Percentiles rank a stretch among this genome's conserved stretches.
phyloP scores from a whole-genome alignment of 768 basidiomycete species.

The Podaxis sp. region DNA sequence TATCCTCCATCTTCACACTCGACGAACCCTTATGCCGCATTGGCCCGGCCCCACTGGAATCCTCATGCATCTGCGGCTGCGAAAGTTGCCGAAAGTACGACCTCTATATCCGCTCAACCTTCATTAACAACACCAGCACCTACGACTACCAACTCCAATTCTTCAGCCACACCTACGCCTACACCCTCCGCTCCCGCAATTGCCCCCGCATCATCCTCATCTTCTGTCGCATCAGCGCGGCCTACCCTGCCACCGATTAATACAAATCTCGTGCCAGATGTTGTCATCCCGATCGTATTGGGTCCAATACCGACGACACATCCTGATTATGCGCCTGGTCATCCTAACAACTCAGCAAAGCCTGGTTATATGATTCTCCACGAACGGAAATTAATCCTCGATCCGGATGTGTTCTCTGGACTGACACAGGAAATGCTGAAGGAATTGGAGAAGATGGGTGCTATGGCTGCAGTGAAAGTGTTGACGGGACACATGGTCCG shows the following conservation, averaged over 20 bases:
- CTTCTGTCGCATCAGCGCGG: conserved; percentile 8
- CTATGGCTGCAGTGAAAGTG: conserved; percentile 77
- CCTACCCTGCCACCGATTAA: conserved; percentile 17
- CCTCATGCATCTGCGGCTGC: conserved; percentile 27
- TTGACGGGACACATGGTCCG: conserved; percentile 85
- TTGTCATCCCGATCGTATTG: conserved; percentile 76
- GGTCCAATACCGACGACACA: conserved; percentile 70
- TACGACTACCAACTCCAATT: conserved; percentile 15
- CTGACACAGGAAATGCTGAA: conserved; percentile 71
- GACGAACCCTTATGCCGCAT: conserved; percentile 39
- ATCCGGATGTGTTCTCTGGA: conserved; percentile 81
- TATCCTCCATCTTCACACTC: conserved; percentile 26
- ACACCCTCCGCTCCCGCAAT: conserved; percentile 19
- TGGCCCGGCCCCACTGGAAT: conserved; percentile 35
- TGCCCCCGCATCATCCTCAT: conserved; percentile 15
- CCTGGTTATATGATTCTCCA: conserved; percentile 77
- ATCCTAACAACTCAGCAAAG: conserved; percentile 48
- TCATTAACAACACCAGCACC: conserved; percentile 16
- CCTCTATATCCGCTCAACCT: conserved; percentile 23
- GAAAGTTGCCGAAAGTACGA: conserved; percentile 24
- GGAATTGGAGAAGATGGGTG: conserved; percentile 78
- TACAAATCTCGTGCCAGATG: conserved; percentile 40
- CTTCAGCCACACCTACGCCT: conserved; percentile 25
- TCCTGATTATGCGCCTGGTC: conserved; percentile 48
- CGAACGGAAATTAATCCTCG: conserved; percentile 79